Percentiles rank a stretch among this genome's conserved stretches.
These are phyloP conservation scores for Breviolum minutum DNA, from an alignment of 73 alveolate species.

Conservation along the genomic window DNA sequence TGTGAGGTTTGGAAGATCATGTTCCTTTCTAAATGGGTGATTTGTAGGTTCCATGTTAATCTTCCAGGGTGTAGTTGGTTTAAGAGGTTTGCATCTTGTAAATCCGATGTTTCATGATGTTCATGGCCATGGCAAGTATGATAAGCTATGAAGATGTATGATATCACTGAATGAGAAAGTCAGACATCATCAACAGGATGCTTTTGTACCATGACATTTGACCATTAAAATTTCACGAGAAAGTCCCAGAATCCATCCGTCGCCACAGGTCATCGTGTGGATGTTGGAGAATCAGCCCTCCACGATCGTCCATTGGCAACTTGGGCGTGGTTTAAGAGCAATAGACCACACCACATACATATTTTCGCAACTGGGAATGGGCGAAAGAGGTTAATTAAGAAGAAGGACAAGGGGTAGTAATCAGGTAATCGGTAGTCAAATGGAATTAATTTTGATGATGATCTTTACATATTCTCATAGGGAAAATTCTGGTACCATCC, in stretches of 20 bases:
- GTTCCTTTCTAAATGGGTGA: no score
- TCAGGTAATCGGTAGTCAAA: no score
- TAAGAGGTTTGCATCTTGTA: not conserved
- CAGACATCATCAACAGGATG: not conserved
- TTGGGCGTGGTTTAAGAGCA: not conserved
- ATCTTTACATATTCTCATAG: no score
- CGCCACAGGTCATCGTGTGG: slow-evolving; percentile 28
- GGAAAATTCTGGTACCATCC: no score
- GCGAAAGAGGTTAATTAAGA: no score
- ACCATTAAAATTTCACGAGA: not conserved
- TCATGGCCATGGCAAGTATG: not conserved
- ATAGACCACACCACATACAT: not conserved
- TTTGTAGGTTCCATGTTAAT: no score
- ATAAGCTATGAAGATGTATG: not conserved
- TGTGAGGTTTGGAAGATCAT: no score
- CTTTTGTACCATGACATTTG: not conserved
- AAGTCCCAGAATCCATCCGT: not conserved
- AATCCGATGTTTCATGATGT: no score
- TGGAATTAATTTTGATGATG: no score
- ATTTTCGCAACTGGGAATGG: no score
- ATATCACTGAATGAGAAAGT: not conserved
- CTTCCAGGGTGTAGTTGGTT: no score
- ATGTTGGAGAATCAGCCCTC: not conserved
- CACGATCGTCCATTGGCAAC: slow-evolving; percentile 5
- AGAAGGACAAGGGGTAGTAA: no score